These are phyloP conservation scores for Saprolegnia diclina DNA, from an alignment of 352 stramenopile species.

Conservation along the genomic window DNA sequence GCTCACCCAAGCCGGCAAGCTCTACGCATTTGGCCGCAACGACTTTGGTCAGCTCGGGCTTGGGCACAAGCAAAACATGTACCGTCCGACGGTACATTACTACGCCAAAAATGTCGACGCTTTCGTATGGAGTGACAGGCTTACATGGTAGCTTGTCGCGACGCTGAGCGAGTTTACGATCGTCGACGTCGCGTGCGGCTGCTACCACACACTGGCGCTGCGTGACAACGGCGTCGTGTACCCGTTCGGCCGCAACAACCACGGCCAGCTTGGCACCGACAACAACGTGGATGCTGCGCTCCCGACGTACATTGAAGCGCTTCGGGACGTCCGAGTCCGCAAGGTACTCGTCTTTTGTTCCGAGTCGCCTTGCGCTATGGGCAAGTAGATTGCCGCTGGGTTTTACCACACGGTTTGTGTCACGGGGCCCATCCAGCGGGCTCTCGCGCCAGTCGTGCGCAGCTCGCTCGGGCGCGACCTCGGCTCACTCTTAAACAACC, in stretches of 20 bases:
- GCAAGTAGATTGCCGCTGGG: slow-evolving; percentile 71
- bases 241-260: slow-evolving; percentile 92
- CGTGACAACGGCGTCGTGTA: slow-evolving; percentile 84
- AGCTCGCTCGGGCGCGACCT: slow-evolving; percentile 65
- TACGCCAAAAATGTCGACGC: neutral
- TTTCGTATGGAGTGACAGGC: neutral
- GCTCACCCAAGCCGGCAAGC: slow-evolving; percentile 51
- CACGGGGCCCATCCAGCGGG: slow-evolving; percentile 28
- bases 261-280: slow-evolving; percentile 86
- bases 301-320: slow-evolving; percentile 62
- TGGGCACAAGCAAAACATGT: slow-evolving; percentile 70
- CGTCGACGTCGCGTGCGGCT: slow-evolving; percentile 72
- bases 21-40: slow-evolving; percentile 89
- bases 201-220: slow-evolving; percentile 79
- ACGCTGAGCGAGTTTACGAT: slow-evolving; percentile 49
- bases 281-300: slow-evolving; percentile 62
- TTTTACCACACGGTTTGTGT: slow-evolving; percentile 90
- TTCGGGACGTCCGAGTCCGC: slow-evolving; percentile 47
- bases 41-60: slow-evolving; percentile 92
- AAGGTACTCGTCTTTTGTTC: slow-evolving; percentile 39
- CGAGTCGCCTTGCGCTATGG: neutral
- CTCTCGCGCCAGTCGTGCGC: slow-evolving; percentile 7
- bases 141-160: slow-evolving; percentile 39
- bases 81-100: slow-evolving; percentile 43
- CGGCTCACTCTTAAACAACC: slow-evolving; percentile 79